phyloP scores from a whole-genome alignment of 306 rosid genomes.

The Citrullus mucosospermus region DNA sequence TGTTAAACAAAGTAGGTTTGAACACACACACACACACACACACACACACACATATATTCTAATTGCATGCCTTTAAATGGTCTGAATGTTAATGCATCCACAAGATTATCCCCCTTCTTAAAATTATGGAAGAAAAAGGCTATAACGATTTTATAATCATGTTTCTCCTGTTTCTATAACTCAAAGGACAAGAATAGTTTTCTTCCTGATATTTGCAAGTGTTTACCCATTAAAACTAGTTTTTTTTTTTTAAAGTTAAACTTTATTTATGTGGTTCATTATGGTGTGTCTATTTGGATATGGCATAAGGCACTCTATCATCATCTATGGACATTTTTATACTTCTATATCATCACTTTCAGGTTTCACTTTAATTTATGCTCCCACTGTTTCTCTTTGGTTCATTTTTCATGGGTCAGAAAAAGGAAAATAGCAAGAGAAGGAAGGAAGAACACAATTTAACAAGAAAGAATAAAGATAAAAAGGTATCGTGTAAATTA shows the following conservation, averaged over 20 bases:
- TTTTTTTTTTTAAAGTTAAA: background rate
- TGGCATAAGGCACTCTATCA: background rate
- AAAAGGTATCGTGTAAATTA: conserved; percentile 44
- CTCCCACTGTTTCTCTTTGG: background rate
- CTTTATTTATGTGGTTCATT: background rate
- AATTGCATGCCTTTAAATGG: background rate
- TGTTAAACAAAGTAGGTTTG: background rate
- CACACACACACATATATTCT: background rate
- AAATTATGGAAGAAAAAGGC: background rate
- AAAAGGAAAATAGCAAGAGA: conserved; percentile 93
- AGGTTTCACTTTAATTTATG: background rate
- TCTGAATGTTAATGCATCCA: background rate
- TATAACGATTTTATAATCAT: background rate
- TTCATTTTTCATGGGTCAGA: conserved; percentile 33
- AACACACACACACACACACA: background rate
- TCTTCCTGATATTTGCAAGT: background rate
- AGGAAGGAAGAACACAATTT: conserved; percentile 85
- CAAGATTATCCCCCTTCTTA: background rate
- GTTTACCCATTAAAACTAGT: background rate
- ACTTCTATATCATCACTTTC: background rate
- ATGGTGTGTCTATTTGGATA: background rate
- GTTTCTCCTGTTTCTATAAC: background rate
- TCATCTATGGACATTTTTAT: background rate
- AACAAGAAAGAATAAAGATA: conserved; percentile 71
- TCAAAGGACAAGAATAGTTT: background rate